Base-by-base conservation (phyloP, 768 basidiomycete genomes). In the Mycena amicta region DNA sequence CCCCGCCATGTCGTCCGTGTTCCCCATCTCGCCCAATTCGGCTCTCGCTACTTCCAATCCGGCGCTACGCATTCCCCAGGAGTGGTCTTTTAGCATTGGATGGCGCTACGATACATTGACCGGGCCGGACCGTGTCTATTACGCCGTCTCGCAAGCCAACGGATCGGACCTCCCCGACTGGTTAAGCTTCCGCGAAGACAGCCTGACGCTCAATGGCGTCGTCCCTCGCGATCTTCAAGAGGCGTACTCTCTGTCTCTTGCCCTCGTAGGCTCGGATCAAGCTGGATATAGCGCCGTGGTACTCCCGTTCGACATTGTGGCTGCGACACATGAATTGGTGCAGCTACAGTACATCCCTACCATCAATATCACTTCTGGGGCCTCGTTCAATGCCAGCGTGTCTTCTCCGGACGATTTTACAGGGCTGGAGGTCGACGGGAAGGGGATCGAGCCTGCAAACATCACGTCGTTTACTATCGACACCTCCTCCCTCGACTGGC, bases 61-160 rank as follows among this genome's bases (percentile, higher is more conserved):
- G 54, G 76, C 80, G 50, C 69, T 97, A 55, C 79, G 93, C 51
- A 83, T 96, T 11, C 93, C 93, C 1, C 83, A 83, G 5, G 72
- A 76, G 45, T 96, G 94, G 93, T 92, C 91, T 0, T 98, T 96
- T 75, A 93, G 92, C 66, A 82, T 98, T 57, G 95, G 95, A 15
- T 84, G 97, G 65, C 74, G 86, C 51, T 77, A 82, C 58, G 75
- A 81, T 31, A 94, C 90, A 2, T 88, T 86, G 70, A 57, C 68
- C 2, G 75, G 81, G 28, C 56, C 71, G 16, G 73, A 80, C 30
- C 74, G 73, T 26, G 64, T 91, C 37, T 88, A 69, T 68, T 94
- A 95, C 67, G 77, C 80, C 11, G 86, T 87, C 26, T 77, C 82
- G 30, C 82, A 83, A 66, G 75, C 78, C 1, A 84, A 92, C 62